Percentiles rank a stretch among this genome's conserved stretches.
These are phyloP conservation scores for Mucor velutinosus DNA, from an alignment of 371 early-diverging fungal species.

Conservation along the genomic window DNA sequence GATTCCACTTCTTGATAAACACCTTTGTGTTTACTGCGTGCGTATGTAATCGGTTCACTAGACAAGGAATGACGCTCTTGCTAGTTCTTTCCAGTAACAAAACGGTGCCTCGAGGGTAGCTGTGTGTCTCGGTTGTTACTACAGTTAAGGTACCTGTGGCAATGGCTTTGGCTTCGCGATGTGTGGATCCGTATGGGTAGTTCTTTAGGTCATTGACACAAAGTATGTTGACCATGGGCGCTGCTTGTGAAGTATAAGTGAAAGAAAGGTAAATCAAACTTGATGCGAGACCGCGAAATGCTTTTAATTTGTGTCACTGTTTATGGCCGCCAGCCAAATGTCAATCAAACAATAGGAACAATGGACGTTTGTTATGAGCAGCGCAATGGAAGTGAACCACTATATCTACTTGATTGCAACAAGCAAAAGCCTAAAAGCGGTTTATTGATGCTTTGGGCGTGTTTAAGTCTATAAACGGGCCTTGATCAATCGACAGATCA, in stretches of 20 bases:
- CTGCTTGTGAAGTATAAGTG: neutral
- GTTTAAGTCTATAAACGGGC: neutral
- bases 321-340: neutral
- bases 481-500: neutral
- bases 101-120: neutral
- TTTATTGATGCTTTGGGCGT: neutral
- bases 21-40: neutral
- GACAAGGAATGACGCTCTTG: constrained; percentile 3
- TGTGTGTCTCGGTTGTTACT: neutral
- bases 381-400: too few species aligned
- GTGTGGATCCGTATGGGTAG: neutral
- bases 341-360: too few species aligned
- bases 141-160: neutral
- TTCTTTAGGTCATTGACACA: neutral
- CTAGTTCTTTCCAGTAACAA: neutral
- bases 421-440: too few species aligned
- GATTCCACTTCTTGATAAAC: constrained; percentile 18
- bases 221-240: neutral
- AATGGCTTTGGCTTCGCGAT: too few species aligned
- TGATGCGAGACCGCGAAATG: neutral
- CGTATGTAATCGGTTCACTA: constrained; percentile 12
- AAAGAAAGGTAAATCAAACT: neutral
- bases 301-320: neutral
- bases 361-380: too few species aligned
- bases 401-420: too few species aligned